Conservation (phyloP, 2,329 filamentous ascomycete species). For the Decorospora gaudefroyi region DNA sequence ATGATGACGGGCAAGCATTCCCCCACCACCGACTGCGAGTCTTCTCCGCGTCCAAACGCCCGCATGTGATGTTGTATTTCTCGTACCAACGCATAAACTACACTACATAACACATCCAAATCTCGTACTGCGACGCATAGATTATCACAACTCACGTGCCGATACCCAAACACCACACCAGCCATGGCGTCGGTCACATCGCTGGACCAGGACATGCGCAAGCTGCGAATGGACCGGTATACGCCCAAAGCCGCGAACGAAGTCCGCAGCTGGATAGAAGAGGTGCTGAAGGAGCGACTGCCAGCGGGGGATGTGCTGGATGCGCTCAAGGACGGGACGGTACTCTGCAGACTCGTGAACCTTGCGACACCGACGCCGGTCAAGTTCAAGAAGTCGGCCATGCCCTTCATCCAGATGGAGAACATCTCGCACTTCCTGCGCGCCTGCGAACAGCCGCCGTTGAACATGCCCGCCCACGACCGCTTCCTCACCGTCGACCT, state of each 20-base stretch:
- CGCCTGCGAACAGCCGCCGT: constrained; percentile 80
- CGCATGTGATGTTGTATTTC: constrained; percentile 10
- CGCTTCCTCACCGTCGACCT: constrained; percentile 96
- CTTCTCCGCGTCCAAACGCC: constrained; percentile 9
- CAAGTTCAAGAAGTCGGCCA: constrained; percentile 86
- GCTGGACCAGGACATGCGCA: constrained; percentile 93
- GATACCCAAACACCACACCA: constrained; percentile 16
- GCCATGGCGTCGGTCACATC: constrained; percentile 91
- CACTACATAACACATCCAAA: constrained; percentile 1
- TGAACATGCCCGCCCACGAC: constrained; percentile 90
- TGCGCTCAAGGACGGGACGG: constrained; percentile 84
- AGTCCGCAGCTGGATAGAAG: constrained; percentile 83
- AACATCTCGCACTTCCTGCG: constrained; percentile 96
- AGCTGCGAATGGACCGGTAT: constrained; percentile 88
- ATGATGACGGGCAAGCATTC: constrained; percentile 18
- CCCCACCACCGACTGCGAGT: constrained; percentile 13
- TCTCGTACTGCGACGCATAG: constrained; percentile 2
- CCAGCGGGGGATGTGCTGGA: constrained; percentile 78
- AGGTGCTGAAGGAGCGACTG: constrained; percentile 73
- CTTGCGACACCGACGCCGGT: constrained; percentile 75
- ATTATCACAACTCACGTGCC: constrained; percentile 2
- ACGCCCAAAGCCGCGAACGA: constrained; percentile 89
- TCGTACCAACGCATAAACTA: too few relatives aligned
- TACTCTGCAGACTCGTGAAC: constrained; percentile 90
- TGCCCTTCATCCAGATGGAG: constrained; percentile 99